Evolutionary conservation across 345 rosid genomes (phyloP), one percentile per base, ranked within the genome.

Genomic region (Linum lewisii): DNA sequence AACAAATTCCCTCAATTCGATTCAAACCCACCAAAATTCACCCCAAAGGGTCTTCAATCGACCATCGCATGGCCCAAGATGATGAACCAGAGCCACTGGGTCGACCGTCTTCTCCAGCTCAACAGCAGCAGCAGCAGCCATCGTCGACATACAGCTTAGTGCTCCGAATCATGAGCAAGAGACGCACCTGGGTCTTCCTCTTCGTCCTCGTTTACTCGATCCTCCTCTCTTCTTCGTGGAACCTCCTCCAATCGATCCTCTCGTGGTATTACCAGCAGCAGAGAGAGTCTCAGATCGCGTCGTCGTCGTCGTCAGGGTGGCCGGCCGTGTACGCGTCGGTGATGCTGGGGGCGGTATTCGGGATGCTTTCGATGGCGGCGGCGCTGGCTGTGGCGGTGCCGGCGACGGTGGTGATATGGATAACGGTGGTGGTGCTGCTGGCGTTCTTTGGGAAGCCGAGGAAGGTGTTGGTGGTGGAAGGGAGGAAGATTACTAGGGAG

Each of bases 381-480:
- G 97, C 99, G 54, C 83, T 85, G 16, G 95, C 91, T 6, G 86
- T 89, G 64, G 99, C 82, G 25, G 92, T 93, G 59, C 99, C 99
- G 0, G 97, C 96, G 57, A 92, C 88, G 51, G 20, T 93, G 73
- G 93, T 88, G 24, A 82, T 77, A 20, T 84, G 96, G 93, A 92
- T 92, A 50, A 71, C 88, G 1, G 71, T 92, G 21, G 79, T 92
- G 64, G 90, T 92, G 6, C 61, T 86, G 60, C 76, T 92, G 51
- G 82, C 96, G 18, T 88, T 92, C 75, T 86, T 82, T 22, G 96
- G 98, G 73, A 92, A 88, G 74, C 84, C 96, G 2, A 79, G 74
- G 42, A 78, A 74, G 77, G 63, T 63, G 26, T 72, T 92, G 80
- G 79, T 88, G 55, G 65, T 78, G 15, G 96, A 88, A 70, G 93